Conservation (phyloP, 352 stramenopile genomes). For the Chrysophaeum taylorii region DNA sequence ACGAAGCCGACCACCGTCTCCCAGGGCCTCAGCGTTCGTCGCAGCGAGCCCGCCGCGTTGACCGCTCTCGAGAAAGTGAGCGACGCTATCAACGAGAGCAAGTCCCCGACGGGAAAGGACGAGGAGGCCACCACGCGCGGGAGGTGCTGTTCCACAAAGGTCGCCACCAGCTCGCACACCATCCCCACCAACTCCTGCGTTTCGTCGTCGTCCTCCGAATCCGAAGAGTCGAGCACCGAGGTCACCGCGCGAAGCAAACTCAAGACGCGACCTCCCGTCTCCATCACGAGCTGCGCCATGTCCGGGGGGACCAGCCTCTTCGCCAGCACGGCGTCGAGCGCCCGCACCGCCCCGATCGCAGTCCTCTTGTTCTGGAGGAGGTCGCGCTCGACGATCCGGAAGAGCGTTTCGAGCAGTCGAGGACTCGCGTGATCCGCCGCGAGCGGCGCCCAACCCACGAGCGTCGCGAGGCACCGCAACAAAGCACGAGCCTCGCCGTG, state of each 20-base stretch:
- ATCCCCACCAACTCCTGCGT: not conserved
- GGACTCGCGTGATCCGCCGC: not conserved
- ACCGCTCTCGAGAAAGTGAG: not conserved
- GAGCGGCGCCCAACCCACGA: not conserved
- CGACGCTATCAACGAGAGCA: not conserved
- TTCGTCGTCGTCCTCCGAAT: not conserved
- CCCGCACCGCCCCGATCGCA: not conserved
- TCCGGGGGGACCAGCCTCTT: conserved; percentile 3
- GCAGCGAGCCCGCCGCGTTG: not conserved
- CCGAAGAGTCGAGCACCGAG: not conserved
- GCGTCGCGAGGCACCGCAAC: not conserved
- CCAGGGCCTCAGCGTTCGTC: not conserved
- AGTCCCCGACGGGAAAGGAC: not conserved
- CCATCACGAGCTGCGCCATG: not conserved
- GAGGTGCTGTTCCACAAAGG: conserved; percentile 10
- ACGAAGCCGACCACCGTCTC: conserved; percentile 1
- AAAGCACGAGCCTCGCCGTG: not conserved
- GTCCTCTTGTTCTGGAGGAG: not conserved
- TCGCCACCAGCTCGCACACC: not conserved
- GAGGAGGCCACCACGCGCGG: not conserved
- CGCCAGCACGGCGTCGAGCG: not conserved
- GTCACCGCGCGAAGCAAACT: not conserved
- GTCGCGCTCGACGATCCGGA: not conserved
- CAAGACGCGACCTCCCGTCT: not conserved
- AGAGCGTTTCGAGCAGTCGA: not conserved